phyloP scores from a whole-genome alignment of 2,329 filamentous ascomycete genomes.

The Triangularia setosa region DNA sequence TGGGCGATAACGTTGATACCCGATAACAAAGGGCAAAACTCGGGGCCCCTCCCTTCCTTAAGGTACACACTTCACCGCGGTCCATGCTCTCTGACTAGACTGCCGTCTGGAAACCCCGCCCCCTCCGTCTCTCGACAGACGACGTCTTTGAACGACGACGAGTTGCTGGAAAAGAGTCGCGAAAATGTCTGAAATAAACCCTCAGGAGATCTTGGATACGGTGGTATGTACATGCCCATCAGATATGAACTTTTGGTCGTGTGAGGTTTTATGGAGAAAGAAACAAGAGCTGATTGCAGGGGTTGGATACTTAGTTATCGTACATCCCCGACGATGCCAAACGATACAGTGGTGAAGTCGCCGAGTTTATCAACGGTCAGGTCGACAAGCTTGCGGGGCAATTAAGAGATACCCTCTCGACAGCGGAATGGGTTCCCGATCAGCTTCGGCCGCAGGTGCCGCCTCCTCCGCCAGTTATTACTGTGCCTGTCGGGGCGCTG shows the following conservation, averaged over 20 bases:
- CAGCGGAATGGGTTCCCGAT: constrained; percentile 69
- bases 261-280: constrained; percentile 29
- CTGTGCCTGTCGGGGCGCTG: constrained; percentile 31
- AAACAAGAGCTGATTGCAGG: constrained; percentile 28
- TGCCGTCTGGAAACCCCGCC: neutral
- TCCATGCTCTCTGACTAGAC: neutral
- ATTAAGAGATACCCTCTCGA: constrained; percentile 65
- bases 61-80: neutral
- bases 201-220: neutral
- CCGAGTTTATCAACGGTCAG: constrained; percentile 75
- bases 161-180: neutral
- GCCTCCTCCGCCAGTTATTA: constrained; percentile 37
- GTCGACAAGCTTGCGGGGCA: constrained; percentile 71
- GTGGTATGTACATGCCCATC: neutral
- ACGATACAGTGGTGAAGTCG: constrained; percentile 67
- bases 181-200: neutral
- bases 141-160: neutral
- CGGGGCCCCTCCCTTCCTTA: neutral
- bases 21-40: neutral
- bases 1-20: neutral
- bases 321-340: constrained; percentile 60
- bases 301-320: constrained; percentile 42
- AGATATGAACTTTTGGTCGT: neutral
- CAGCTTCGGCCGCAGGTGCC: constrained; percentile 59
- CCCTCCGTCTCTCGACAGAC: neutral